phyloP scores from a whole-genome alignment of 148 eudicot species.

The Agrostemma githago region DNA sequence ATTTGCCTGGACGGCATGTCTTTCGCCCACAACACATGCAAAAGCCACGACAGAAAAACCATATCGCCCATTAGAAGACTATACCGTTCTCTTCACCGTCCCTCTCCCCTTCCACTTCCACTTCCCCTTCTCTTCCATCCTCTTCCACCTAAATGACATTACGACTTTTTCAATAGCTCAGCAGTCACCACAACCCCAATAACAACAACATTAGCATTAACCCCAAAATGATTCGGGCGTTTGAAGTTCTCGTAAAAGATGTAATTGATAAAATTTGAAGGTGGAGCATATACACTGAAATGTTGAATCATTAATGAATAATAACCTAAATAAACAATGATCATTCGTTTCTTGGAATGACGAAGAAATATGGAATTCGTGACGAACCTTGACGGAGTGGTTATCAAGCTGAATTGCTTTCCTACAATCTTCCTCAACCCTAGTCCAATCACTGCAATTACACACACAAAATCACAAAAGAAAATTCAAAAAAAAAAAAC shows the following conservation, averaged over 20 bases:
- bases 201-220: neutral
- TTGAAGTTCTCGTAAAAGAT: neutral
- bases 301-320: neutral
- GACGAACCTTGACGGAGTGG: constrained; percentile 65
- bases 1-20: neutral
- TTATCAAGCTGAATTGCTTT: constrained; percentile 71
- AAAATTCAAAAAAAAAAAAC: neutral
- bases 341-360: neutral
- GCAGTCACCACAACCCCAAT: too few species aligned
- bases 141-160: neutral
- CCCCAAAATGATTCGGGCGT: neutral
- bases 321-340: neutral
- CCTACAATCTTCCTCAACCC: constrained; percentile 82
- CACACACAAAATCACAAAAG: constrained; percentile 11
- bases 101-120: neutral
- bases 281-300: neutral
- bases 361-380: neutral
- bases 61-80: neutral
- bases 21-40: too few species aligned
- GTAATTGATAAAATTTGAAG: neutral
- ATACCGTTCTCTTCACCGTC: neutral
- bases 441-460: constrained; percentile 59
- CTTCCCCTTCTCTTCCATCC: neutral
- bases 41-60: neutral
- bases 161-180: neutral